These are phyloP conservation scores for Mycena sanguinolenta DNA, from an alignment of 768 basidiomycete species.

Conservation along the genomic window DNA sequence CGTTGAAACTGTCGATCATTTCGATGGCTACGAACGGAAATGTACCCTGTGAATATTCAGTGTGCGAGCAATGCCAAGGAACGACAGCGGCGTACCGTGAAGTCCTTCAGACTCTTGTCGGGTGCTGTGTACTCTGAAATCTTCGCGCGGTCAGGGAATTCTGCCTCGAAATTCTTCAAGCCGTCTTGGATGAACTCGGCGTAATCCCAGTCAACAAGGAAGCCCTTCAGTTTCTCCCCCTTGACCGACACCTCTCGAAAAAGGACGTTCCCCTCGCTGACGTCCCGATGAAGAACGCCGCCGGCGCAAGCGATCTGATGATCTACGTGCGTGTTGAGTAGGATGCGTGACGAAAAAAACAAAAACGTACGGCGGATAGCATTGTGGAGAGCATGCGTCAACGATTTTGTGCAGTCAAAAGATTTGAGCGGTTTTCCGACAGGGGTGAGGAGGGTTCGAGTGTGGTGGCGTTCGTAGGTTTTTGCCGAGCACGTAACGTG, in stretches of 20 bases:
- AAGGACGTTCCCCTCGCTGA: constrained; percentile 28
- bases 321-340: not conserved
- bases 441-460: constrained; percentile 7
- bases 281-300: constrained; percentile 26
- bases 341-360: not conserved
- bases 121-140: not conserved
- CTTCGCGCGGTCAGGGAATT: not conserved
- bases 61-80: not conserved
- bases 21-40: constrained; percentile 16
- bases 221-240: not conserved
- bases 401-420: not conserved
- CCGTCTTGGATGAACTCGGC: constrained; percentile 24
- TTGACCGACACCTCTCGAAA: not conserved
- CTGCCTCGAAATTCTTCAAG: not conserved
- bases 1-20: not conserved
- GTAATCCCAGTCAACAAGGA: constrained; percentile 31
- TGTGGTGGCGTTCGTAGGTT: constrained; percentile 7
- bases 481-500: not conserved
- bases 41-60: not conserved
- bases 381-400: not conserved
- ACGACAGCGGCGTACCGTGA: constrained; percentile 6
- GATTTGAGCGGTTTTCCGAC: constrained; percentile 9
- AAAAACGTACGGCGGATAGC: constrained; percentile 22
- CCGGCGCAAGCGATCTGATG: constrained; percentile 18
- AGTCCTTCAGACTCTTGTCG: constrained; percentile 22